Conservation (phyloP, 352 stramenopile species). For the Globisporangium sylvaticum region DNA sequence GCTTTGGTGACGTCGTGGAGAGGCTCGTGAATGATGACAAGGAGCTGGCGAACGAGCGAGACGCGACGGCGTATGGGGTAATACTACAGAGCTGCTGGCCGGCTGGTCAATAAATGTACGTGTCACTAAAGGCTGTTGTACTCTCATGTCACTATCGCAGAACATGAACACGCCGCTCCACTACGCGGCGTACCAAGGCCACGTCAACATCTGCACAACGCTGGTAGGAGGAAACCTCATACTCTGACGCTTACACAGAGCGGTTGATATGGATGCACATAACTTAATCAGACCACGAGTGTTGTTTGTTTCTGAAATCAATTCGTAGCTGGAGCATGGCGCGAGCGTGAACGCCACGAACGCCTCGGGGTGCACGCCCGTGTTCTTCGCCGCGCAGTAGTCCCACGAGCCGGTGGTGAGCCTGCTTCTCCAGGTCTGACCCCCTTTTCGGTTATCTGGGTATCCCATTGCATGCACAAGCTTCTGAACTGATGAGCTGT, state of each 20-base stretch:
- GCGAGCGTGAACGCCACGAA: constrained; percentile 62
- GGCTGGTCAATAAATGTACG: no score
- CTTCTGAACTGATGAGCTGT: background rate
- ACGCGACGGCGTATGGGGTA: constrained; percentile 57
- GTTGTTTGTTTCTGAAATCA: background rate
- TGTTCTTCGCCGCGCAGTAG: constrained; percentile 74
- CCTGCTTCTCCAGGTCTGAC: constrained; percentile 48
- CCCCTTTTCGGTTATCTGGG: background rate
- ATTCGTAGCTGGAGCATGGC: constrained; percentile 32
- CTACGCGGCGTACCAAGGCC: constrained; percentile 71
- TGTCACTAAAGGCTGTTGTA: no score
- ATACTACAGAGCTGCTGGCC: background rate
- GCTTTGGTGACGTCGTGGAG: constrained; percentile 36
- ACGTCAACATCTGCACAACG: constrained; percentile 29
- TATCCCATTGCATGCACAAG: background rate
- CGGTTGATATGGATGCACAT: background rate
- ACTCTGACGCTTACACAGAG: background rate
- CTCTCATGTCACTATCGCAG: constrained; percentile 25
- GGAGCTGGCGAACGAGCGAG: constrained; percentile 38
- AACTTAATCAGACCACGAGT: background rate
- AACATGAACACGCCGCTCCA: constrained; percentile 63
- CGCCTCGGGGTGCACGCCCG: constrained; percentile 46
- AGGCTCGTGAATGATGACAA: constrained; percentile 34
- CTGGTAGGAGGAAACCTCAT: constrained; percentile 27
- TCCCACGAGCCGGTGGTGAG: constrained; percentile 36